A percentile compares a stretch with the other conserved stretches of the same genome.
These are phyloP conservation scores for Lactarius indigo DNA, from an alignment of 768 basidiomycete species.

Conservation along the genomic window DNA sequence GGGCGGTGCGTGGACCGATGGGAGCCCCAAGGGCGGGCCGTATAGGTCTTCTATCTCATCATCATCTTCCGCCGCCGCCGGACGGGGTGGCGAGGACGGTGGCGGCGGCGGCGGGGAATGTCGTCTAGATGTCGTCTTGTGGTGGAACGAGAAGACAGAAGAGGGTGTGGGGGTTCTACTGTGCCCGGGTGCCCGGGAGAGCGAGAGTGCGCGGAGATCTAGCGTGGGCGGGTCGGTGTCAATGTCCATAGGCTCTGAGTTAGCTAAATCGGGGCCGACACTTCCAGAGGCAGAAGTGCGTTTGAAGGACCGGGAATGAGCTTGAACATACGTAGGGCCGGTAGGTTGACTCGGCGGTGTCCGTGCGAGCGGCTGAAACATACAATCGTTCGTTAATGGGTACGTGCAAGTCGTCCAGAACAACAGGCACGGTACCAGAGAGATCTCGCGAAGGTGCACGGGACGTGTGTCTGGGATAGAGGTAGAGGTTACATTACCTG, in stretches of 20 bases:
- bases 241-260: constrained; percentile 10
- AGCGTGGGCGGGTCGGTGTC: constrained; percentile 7
- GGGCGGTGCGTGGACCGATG: background rate
- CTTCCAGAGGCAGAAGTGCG: background rate
- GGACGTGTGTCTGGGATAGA: background rate
- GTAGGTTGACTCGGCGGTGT: background rate
- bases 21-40: background rate
- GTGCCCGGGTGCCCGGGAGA: background rate
- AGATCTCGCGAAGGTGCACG: background rate
- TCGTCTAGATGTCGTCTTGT: background rate
- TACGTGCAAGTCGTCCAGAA: background rate
- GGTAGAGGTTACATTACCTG: background rate
- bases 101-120: background rate
- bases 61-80: constrained; percentile 7
- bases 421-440: background rate
- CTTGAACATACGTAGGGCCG: background rate
- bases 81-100: background rate
- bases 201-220: constrained; percentile 20
- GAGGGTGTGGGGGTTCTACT: background rate
- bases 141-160: background rate
- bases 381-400: background rate
- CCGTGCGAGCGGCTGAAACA: background rate
- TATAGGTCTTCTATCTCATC: constrained; percentile 16
- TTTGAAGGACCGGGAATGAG: background rate
- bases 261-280: background rate